phyloP scores from a whole-genome alignment of 192 early-diverging fungal genomes.

The Coemansia sp. region DNA sequence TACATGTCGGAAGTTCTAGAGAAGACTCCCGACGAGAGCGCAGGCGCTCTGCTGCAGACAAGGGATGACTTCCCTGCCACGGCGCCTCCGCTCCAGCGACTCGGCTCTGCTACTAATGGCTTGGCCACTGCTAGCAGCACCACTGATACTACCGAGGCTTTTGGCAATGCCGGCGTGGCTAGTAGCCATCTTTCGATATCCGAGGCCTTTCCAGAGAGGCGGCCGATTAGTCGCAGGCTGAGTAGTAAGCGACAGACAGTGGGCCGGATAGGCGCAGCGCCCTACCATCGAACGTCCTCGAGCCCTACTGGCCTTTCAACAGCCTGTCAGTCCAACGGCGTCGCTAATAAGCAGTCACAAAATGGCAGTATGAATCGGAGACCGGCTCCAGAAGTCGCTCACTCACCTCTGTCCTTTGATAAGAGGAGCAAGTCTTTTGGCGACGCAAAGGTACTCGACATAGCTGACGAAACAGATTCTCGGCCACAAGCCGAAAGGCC shows the following conservation, averaged over 20 bases:
- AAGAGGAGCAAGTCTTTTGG: constrained; percentile 1
- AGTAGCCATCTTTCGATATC: constrained; percentile 28
- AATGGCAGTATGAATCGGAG: not conserved
- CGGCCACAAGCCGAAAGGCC: not conserved
- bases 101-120: not conserved
- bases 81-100: constrained; percentile 9
- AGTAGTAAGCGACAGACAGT: constrained; percentile 15
- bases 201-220: constrained; percentile 53
- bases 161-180: not conserved
- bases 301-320: not conserved
- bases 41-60: constrained; percentile 7
- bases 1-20: not conserved
- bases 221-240: constrained; percentile 32
- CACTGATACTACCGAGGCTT: not conserved
- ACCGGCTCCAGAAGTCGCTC: not conserved
- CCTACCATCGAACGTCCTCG: constrained; percentile 1
- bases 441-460: not conserved
- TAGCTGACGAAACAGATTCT: not conserved
- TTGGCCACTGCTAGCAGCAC: not conserved
- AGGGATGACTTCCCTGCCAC: not conserved
- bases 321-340: not conserved
- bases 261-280: not conserved
- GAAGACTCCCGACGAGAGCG: constrained; percentile 3
- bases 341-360: not conserved
- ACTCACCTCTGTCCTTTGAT: not conserved